Evolutionary conservation across 495 filamentous ascomycete genomes (phyloP).

Genomic region (Mytilinidion resinicola): DNA sequence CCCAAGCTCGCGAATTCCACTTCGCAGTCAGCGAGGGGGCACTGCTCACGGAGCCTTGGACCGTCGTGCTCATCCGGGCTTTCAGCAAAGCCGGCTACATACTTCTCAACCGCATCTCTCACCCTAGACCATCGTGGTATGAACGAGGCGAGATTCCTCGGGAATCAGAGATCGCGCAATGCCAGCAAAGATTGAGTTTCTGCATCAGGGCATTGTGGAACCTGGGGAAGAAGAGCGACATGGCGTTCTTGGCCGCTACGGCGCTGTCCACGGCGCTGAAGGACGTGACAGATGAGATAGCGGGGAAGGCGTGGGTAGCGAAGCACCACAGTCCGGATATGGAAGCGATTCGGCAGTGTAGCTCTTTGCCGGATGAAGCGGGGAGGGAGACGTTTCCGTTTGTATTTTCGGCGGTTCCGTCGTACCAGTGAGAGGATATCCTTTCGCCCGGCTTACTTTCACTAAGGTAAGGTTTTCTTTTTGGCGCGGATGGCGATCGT

Average conservation of each 20-base stretch:
- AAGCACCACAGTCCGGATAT: background rate
- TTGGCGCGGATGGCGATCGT: too few relatives aligned
- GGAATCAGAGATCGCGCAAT: slow-evolving; percentile 23
- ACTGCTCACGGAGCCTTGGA: slow-evolving; percentile 45
- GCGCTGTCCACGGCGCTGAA: slow-evolving; percentile 16
- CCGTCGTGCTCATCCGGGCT: slow-evolving; percentile 39
- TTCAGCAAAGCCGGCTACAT: slow-evolving; percentile 40
- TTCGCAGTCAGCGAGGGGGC: slow-evolving; percentile 38
- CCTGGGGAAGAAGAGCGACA: slow-evolving; percentile 44
- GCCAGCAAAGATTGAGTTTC: slow-evolving; percentile 16
- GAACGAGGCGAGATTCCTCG: slow-evolving; percentile 3
- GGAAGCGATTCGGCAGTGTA: background rate
- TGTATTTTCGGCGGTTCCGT: background rate
- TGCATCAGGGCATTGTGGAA: slow-evolving; percentile 41
- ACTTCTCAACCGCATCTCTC: slow-evolving; percentile 22
- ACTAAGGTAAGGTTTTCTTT: too few relatives aligned
- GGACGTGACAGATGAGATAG: background rate
- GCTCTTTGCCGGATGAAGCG: background rate
- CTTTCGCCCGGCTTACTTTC: too few relatives aligned
- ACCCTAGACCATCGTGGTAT: background rate
- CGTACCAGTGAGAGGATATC: too few relatives aligned
- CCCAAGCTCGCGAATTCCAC: slow-evolving; percentile 27
- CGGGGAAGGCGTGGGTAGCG: slow-evolving; percentile 1
- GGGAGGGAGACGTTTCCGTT: background rate
- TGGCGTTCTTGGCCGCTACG: slow-evolving; percentile 33